phyloP scores from a whole-genome alignment of 495 filamentous ascomycete species.

The Rostrohypoxylon terebratum region DNA sequence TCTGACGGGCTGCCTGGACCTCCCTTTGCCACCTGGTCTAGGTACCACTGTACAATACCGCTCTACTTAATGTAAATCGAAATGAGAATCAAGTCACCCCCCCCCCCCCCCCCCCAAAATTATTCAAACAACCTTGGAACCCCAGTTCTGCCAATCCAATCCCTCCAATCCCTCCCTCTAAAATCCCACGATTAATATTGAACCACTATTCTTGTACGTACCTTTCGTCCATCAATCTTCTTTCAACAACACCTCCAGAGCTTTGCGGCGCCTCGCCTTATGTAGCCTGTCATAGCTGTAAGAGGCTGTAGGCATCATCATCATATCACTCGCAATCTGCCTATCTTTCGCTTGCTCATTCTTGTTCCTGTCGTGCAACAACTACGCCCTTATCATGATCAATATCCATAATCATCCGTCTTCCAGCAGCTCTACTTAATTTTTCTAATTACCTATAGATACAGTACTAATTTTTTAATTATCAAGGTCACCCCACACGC shows the following conservation, averaged over 20 bases:
- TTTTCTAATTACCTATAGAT: not conserved
- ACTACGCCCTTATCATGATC: constrained; percentile 29
- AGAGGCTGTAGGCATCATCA: not conserved
- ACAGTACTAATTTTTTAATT: not conserved
- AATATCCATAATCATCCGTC: constrained; percentile 9
- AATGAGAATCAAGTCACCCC: constrained; percentile 28
- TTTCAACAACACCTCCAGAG: not conserved
- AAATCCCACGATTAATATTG: not conserved
- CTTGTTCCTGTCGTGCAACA: constrained; percentile 25
- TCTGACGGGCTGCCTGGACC: not conserved
- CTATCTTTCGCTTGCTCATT: not conserved
- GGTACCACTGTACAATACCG: not conserved
- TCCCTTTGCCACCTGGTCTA: not conserved
- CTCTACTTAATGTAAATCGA: constrained; percentile 31
- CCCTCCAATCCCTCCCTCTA: not conserved
- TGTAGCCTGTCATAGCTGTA: too few relatives aligned
- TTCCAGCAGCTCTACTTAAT: not conserved
- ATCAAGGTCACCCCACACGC: constrained; percentile 22
- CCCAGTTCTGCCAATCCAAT: constrained; percentile 7
- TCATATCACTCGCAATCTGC: constrained; percentile 6
- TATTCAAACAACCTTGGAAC: constrained; percentile 12
- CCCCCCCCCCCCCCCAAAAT: constrained; percentile 17
- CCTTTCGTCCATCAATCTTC: not conserved
- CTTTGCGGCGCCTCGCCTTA: not conserved
- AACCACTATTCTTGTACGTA: not conserved